Conservation (phyloP, 495 filamentous ascomycete genomes). For the Penicillium paxilli region DNA sequence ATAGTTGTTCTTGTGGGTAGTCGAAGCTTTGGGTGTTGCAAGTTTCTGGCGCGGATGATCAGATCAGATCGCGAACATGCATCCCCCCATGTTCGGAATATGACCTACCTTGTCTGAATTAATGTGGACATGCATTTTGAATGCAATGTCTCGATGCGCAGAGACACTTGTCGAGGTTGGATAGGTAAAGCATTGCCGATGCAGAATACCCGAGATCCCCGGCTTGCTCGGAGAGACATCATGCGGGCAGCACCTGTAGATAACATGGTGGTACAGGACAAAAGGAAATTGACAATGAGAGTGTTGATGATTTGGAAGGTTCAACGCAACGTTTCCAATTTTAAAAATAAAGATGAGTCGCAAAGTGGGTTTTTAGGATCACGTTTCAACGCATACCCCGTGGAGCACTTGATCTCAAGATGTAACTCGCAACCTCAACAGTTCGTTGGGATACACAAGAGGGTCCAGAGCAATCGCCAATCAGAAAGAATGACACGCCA, state of each 20-base stretch:
- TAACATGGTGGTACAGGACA: slow-evolving; percentile 19
- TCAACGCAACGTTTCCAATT: no score
- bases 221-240: slow-evolving; percentile 12
- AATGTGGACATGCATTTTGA: slow-evolving; percentile 15
- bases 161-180: slow-evolving; percentile 3
- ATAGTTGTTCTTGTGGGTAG: background rate
- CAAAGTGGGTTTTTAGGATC: background rate
- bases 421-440: background rate
- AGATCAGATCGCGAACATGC: background rate
- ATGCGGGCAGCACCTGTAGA: slow-evolving; percentile 5
- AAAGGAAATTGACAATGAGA: slow-evolving; percentile 1
- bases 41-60: background rate
- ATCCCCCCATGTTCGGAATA: background rate
- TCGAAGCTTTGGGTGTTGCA: background rate
- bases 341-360: background rate
- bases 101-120: slow-evolving; percentile 15
- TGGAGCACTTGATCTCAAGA: background rate
- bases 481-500: background rate
- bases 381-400: background rate
- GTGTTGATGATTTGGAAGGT: no score
- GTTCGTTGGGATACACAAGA: background rate
- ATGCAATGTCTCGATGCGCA: background rate
- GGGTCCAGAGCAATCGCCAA: background rate
- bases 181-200: background rate
- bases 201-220: background rate